Conservation (phyloP, 768 basidiomycete species). For the Pleurotus tuber-regium region DNA sequence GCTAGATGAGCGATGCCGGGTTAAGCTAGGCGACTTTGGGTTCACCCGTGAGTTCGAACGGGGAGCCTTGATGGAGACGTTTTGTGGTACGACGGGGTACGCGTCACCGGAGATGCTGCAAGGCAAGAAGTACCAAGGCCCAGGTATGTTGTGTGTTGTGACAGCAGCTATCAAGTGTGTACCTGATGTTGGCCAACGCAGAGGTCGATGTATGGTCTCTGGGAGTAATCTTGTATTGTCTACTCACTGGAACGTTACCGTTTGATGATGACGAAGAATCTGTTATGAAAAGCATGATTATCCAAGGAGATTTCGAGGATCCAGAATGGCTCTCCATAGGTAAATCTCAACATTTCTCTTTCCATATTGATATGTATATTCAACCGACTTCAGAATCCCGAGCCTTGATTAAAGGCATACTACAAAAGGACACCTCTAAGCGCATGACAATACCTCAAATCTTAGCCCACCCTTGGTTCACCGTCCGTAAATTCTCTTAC, state of each 20-base stretch:
- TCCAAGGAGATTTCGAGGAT: slow-evolving; percentile 85
- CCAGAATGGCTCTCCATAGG: slow-evolving; percentile 89
- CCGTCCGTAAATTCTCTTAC: slow-evolving; percentile 20
- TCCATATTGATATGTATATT: slow-evolving; percentile 15
- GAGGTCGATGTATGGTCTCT: slow-evolving; percentile 97
- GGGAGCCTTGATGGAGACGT: slow-evolving; percentile 81
- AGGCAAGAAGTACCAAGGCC: slow-evolving; percentile 86
- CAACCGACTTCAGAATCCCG: slow-evolving; percentile 83
- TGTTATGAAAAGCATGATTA: slow-evolving; percentile 81
- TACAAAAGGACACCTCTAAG: slow-evolving; percentile 72
- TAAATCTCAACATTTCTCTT: slow-evolving; percentile 29
- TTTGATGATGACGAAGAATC: slow-evolving; percentile 89
- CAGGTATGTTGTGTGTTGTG: slow-evolving; percentile 49
- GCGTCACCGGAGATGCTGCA: slow-evolving; percentile 92
- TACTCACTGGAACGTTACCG: slow-evolving; percentile 86
- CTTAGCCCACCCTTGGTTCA: slow-evolving; percentile 86
- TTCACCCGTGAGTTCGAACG: slow-evolving; percentile 91
- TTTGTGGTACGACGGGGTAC: slow-evolving; percentile 93
- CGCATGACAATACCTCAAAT: slow-evolving; percentile 84
- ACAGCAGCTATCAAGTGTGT: too few relatives aligned
- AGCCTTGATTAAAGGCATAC: slow-evolving; percentile 72
- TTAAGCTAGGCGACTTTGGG: slow-evolving; percentile 94
- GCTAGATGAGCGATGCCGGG: slow-evolving; percentile 84
- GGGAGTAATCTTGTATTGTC: slow-evolving; percentile 86
- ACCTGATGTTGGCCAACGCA: slow-evolving; percentile 31